Evolutionary conservation across 495 filamentous ascomycete genomes (phyloP).

Genomic region (Aspergillus ellipticus): DNA sequence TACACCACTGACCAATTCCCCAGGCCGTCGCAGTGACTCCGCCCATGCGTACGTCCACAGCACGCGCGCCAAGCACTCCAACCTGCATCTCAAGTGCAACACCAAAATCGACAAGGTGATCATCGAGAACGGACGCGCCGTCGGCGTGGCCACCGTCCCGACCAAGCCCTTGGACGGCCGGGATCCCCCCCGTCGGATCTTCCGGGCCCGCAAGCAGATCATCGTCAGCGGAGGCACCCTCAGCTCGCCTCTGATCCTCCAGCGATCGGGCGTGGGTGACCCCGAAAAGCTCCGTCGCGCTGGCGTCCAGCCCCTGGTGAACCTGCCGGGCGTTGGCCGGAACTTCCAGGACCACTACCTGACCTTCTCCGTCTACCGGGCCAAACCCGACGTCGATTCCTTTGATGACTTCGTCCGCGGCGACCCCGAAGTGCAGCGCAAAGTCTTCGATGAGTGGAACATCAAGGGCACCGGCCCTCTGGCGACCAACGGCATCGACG

Average conservation of each 20-base stretch:
- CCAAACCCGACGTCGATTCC: constrained; percentile 72
- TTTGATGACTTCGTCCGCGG: constrained; percentile 81
- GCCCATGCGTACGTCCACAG: constrained; percentile 75
- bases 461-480: constrained; percentile 74
- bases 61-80: constrained; percentile 60
- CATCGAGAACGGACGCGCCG: constrained; percentile 65
- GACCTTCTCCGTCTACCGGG: constrained; percentile 70
- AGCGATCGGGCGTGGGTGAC: constrained; percentile 67
- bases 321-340: constrained; percentile 76
- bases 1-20: constrained; percentile 5
- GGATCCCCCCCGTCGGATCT: constrained; percentile 50
- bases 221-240: constrained; percentile 78
- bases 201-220: constrained; percentile 72
- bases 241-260: constrained; percentile 73
- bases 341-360: constrained; percentile 89
- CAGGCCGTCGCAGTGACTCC: constrained; percentile 56
- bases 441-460: constrained; percentile 72
- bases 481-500: constrained; percentile 82
- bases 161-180: constrained; percentile 50
- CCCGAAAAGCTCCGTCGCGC: constrained; percentile 68
- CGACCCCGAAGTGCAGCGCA: constrained; percentile 65
- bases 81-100: constrained; percentile 72
- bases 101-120: constrained; percentile 82
- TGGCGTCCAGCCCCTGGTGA: constrained; percentile 67
- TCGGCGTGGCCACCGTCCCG: constrained; percentile 56